Percentiles rank a stretch among this genome's conserved stretches.
These are phyloP conservation scores for Anethum foeniculum DNA, from an alignment of 140 eudicot species.

Conservation along the genomic window DNA sequence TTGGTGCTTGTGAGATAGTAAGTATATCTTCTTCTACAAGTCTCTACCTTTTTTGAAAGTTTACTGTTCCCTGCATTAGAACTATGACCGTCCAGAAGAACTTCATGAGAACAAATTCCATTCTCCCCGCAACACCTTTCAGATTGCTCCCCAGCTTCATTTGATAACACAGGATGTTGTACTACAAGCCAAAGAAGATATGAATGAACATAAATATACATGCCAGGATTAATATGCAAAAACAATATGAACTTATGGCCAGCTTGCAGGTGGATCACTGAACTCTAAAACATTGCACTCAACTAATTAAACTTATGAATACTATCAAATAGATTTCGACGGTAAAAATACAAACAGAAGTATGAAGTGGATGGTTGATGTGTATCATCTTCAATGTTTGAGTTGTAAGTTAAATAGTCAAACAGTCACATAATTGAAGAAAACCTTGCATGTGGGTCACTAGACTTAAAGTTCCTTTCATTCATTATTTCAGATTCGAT, in stretches of 20 bases:
- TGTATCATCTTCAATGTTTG: neutral
- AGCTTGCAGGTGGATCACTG: neutral
- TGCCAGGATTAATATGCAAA: neutral
- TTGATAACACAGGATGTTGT: slow-evolving; percentile 20
- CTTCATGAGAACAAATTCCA: slow-evolving; percentile 82
- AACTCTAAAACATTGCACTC: neutral
- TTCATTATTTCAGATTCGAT: neutral
- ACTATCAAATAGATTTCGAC: neutral
- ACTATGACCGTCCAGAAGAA: slow-evolving; percentile 57
- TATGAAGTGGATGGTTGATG: neutral
- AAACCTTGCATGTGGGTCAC: neutral
- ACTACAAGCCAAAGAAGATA: slow-evolving; percentile 17
- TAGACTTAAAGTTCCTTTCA: neutral
- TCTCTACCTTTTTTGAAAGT: slow-evolving; percentile 58
- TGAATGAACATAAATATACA: neutral
- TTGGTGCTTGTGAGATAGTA: neutral
- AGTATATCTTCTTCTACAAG: neutral
- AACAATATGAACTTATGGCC: neutral
- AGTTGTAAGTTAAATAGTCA: neutral
- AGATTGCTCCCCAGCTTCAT: slow-evolving; percentile 29
- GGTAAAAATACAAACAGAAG: neutral
- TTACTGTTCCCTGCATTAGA: slow-evolving; percentile 27
- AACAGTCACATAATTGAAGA: neutral
- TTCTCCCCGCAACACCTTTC: slow-evolving; percentile 46
- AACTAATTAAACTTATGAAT: neutral